Percentiles rank a stretch among this genome's conserved stretches.
phyloP scores from a whole-genome alignment of 1,139 yeast species.

The Geotrichum siamense region DNA sequence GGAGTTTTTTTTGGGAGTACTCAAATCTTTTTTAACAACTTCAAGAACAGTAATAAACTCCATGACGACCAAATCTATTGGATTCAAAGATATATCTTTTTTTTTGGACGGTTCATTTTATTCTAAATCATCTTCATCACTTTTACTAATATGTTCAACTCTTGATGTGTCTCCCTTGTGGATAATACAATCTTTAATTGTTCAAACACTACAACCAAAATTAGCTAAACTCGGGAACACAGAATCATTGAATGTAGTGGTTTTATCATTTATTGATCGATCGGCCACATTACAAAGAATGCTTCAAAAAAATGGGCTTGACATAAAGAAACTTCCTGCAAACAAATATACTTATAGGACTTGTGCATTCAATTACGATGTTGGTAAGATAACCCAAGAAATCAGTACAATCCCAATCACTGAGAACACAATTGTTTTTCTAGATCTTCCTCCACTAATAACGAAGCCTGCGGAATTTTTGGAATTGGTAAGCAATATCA shows the following conservation, averaged over 20 bases:
- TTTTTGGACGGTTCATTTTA: constrained; percentile 48
- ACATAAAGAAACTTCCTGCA: neutral
- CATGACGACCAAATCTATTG: constrained; percentile 6
- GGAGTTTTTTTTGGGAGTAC: too few species aligned
- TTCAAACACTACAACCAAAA: constrained; percentile 1
- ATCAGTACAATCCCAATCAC: neutral
- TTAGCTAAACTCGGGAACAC: neutral
- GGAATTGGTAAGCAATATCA: constrained; percentile 30
- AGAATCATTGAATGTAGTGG: neutral
- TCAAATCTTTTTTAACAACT: too few species aligned
- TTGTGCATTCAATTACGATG: neutral
- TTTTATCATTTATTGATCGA: constrained; percentile 8
- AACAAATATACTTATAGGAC: neutral
- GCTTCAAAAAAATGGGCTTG: neutral
- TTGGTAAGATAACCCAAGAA: neutral
- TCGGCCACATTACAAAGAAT: neutral
- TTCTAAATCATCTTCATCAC: constrained; percentile 18
- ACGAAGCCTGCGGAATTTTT: constrained; percentile 31
- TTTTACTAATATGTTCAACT: constrained; percentile 45
- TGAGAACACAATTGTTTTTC: constrained; percentile 28
- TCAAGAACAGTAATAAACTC: too few species aligned
- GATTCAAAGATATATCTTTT: constrained; percentile 45
- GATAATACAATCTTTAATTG: constrained; percentile 37
- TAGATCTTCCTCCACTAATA: constrained; percentile 34
- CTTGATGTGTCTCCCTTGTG: constrained; percentile 64